Evolutionary conservation across 2,329 filamentous ascomycete species (phyloP).

Genomic region (Alternaria metachromatica): DNA sequence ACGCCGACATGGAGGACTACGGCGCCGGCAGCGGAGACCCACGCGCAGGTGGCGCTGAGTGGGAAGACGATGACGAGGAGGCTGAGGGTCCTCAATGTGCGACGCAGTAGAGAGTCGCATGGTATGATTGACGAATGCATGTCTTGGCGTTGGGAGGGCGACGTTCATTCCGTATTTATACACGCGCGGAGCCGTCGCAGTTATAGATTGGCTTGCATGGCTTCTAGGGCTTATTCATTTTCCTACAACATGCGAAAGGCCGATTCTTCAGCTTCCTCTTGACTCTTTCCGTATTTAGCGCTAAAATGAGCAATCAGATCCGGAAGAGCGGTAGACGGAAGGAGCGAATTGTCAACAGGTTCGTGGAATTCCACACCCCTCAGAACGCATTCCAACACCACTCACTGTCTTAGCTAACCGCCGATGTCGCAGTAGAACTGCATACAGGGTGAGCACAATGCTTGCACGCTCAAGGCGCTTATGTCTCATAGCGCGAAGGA

Average conservation of each 20-base stretch:
- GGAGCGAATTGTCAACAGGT: no score
- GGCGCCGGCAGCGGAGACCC: slow-evolving; percentile 74
- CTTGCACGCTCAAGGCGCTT: no score
- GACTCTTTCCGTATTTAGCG: no score
- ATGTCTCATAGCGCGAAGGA: no score
- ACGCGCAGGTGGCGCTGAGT: slow-evolving; percentile 69
- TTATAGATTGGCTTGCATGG: background rate
- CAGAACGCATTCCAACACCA: no score
- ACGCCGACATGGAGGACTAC: slow-evolving; percentile 84
- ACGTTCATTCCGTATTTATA: slow-evolving; percentile 7
- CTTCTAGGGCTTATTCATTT: background rate
- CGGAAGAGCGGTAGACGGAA: no score
- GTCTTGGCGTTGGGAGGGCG: slow-evolving; percentile 28
- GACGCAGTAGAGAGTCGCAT: slow-evolving; percentile 63
- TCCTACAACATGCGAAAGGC: background rate
- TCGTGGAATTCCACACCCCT: no score
- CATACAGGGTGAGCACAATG: no score
- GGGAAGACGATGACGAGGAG: slow-evolving; percentile 71
- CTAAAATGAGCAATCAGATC: no score
- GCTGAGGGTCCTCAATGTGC: slow-evolving; percentile 72
- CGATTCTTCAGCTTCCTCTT: no score
- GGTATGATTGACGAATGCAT: slow-evolving; percentile 31
- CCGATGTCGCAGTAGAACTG: no score
- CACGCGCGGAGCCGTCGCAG: background rate
- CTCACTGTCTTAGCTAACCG: no score